Evolutionary conservation across 306 rosid species (phyloP), one percentile per base, ranked within the genome.

Genomic region (Glycine soja): DNA sequence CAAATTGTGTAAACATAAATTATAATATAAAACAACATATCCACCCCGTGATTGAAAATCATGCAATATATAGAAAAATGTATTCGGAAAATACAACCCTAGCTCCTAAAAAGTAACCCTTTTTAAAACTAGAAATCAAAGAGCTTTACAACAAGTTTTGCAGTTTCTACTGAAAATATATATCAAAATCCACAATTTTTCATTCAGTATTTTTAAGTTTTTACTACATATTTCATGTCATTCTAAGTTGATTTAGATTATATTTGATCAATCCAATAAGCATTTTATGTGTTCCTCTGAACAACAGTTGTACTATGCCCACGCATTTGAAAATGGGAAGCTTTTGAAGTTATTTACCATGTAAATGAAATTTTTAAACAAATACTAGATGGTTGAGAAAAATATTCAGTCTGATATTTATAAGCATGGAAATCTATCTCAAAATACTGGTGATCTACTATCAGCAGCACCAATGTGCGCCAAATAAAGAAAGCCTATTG

Each of bases 241-340:
- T 16, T 80, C 65, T 15, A 78, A 67, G 47, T 19, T 10, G 47
- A 66, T 45, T 76, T n/a, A 13, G 46, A 61, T 34, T 61, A 80
- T 40, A 72, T 47, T 15, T 61, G 59, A 34, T 47, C 10, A n/a
- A 79, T 34, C 52, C 70, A 30, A 24, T 24, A 24, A 24, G 30
- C 30, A 24, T 24, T 24, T 24, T 2, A 24, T 24, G 30, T 24
- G 30, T 24, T 24, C 46, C 72, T 72, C 16, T 34, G 43, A 80
- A 59, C 40, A 58, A 80, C 3, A 56, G 3, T 18, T 52, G 56
- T 42, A 38, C 15, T 38, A 11, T 5, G 46, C 7, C 76, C 70
- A 40, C 62, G 18, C 66, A 72, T 43, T 72, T 63, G 59, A 81
- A 64, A 16, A 14, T 58, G 47, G 47, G 50, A 71, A 71, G 68